A percentile compares a stretch with the other conserved stretches of the same genome.
Evolutionary conservation across 2,329 filamentous ascomycete species (phyloP).

Genomic region (Colletotrichum paranaense): DNA sequence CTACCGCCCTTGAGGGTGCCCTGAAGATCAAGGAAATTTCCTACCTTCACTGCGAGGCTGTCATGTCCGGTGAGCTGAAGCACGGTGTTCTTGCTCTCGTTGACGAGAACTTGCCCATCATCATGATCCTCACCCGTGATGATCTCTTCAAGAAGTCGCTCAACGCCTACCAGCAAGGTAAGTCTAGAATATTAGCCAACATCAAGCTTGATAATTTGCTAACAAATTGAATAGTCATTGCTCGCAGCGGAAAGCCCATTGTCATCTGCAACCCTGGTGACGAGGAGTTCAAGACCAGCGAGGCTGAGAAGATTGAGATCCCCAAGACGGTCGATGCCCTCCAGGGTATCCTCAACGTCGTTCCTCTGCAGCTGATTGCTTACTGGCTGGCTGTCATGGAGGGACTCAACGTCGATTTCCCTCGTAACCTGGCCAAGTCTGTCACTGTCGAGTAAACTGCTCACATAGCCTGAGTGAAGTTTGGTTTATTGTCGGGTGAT

Average conservation of each 20-base stretch:
- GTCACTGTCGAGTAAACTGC: conserved; percentile 91
- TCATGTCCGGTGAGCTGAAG: conserved; percentile 99
- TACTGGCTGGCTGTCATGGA: conserved; percentile 99
- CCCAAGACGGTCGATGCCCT: conserved; percentile 95
- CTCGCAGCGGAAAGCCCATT: conserved; percentile 94
- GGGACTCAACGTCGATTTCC: conserved; percentile 98
- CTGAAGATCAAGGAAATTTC: conserved; percentile 99
- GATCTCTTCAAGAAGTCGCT: conserved; percentile 98
- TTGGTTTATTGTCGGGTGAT: conserved; percentile 23
- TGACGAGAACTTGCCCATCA: conserved; percentile 98
- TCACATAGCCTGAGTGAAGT: background rate
- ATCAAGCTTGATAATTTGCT: background rate
- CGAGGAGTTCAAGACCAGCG: conserved; percentile 86
- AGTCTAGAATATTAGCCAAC: conserved; percentile 43
- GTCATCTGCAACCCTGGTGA: conserved; percentile 97
- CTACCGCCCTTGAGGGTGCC: conserved; percentile 95
- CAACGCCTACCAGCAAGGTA: conserved; percentile 98
- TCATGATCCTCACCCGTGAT: conserved; percentile 99
- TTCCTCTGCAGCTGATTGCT: conserved; percentile 96
- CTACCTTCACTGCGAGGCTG: conserved; percentile 98
- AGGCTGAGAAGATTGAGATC: conserved; percentile 97
- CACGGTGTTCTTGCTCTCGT: conserved; percentile 97
- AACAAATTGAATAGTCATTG: conserved; percentile 76
- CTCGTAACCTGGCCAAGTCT: conserved; percentile 97
- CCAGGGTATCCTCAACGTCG: conserved; percentile 97